Evolutionary conservation across 495 filamentous ascomycete species (phyloP).

Genomic region (Aspergillus haitiensis): DNA sequence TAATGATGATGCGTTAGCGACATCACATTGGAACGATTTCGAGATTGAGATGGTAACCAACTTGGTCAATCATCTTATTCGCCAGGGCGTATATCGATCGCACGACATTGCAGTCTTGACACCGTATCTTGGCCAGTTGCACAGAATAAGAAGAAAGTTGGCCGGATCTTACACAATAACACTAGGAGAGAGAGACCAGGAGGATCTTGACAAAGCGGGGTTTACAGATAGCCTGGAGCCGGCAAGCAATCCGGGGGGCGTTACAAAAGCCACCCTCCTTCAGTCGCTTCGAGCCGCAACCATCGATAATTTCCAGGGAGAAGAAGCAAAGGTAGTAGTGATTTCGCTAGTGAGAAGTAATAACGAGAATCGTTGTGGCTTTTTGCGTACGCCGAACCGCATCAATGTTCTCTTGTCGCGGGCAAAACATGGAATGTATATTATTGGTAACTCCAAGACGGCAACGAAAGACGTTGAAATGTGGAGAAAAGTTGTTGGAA

Average conservation of each 20-base stretch:
- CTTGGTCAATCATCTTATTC: conserved; percentile 70
- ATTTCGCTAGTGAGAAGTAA: conserved; percentile 83
- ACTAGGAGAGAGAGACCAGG: conserved; percentile 65
- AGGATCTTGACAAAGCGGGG: conserved; percentile 56
- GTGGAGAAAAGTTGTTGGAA: conserved; percentile 66
- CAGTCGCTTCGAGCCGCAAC: conserved; percentile 71
- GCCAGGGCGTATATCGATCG: conserved; percentile 62
- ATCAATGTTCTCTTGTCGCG: conserved; percentile 78
- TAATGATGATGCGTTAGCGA: conserved; percentile 43
- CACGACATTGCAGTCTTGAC: conserved; percentile 79
- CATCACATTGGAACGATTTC: conserved; percentile 64
- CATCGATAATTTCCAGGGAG: conserved; percentile 85
- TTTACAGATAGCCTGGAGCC: conserved; percentile 28
- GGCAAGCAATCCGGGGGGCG: neutral
- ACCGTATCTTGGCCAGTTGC: conserved; percentile 73
- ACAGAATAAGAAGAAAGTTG: conserved; percentile 56
- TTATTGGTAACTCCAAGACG: conserved; percentile 70
- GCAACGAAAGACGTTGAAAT: conserved; percentile 54
- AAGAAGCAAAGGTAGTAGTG: conserved; percentile 79
- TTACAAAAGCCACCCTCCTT: conserved; percentile 48
- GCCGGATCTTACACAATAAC: conserved; percentile 57
- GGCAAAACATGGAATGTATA: conserved; percentile 80
- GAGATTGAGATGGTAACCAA: conserved; percentile 67
- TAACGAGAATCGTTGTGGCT: conserved; percentile 60
- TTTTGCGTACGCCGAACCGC: conserved; percentile 70